Evolutionary conservation across 2,329 filamentous ascomycete genomes (phyloP).

Genomic region (Pseudogymnoascus sp.): DNA sequence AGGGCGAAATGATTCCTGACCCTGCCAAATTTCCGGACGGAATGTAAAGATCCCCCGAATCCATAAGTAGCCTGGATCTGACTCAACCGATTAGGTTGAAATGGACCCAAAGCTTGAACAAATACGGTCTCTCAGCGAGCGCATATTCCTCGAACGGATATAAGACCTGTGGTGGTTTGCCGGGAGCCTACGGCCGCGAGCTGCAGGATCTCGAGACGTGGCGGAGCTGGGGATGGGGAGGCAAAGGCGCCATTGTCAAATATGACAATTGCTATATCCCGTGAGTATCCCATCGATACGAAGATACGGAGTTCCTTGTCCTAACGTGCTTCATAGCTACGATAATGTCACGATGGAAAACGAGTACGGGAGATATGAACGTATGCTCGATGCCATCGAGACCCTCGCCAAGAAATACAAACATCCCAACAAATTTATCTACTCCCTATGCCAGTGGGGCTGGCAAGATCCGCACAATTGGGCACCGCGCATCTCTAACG

Average conservation of each 20-base stretch:
- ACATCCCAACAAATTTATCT: conserved; percentile 17
- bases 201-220: conserved; percentile 18
- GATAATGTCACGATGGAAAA: conserved; percentile 25
- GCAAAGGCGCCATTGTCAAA: conserved; percentile 16
- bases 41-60: background rate
- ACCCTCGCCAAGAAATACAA: conserved; percentile 4
- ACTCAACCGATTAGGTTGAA: background rate
- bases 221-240: conserved; percentile 16
- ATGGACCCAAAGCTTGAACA: background rate
- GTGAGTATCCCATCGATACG: background rate
- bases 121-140: background rate
- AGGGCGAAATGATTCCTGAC: background rate
- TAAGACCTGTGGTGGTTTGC: conserved; percentile 20
- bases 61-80: background rate
- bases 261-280: conserved; percentile 24
- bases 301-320: background rate
- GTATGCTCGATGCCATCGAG: conserved; percentile 20
- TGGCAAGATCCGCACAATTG: conserved; percentile 30
- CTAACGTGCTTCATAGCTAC: background rate
- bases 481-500: conserved; percentile 20
- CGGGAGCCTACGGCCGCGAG: conserved; percentile 19
- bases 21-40: background rate
- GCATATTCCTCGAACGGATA: background rate
- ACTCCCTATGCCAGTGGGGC: conserved; percentile 34
- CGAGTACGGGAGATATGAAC: conserved; percentile 21